Evolutionary conservation across 257 asterid genomes (phyloP).

Genomic region (Nicotiana attenuata): DNA sequence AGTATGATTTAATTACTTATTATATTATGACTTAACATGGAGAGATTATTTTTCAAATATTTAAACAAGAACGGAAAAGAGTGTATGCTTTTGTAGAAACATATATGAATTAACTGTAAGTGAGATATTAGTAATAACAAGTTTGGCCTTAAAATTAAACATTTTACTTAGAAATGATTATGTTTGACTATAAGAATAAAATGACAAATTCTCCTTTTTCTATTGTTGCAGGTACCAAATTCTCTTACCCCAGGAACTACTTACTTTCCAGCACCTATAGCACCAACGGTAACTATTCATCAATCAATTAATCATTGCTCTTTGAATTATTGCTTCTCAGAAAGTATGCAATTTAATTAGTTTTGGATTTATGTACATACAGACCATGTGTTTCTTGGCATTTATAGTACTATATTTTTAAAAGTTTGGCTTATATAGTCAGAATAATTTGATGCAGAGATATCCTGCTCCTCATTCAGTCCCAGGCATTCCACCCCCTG

Average conservation of each 20-base stretch:
- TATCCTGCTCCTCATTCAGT: conserved; percentile 39
- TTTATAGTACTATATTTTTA: neutral
- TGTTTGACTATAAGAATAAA: neutral
- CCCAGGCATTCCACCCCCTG: conserved; percentile 41
- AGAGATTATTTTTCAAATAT: too few relatives aligned
- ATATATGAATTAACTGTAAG: too few relatives aligned
- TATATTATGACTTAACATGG: too few relatives aligned
- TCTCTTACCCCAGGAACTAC: conserved; percentile 54
- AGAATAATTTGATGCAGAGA: conserved; percentile 33
- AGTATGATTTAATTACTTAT: too few relatives aligned
- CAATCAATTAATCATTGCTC: neutral
- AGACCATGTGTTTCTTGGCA: neutral
- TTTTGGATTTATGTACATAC: neutral
- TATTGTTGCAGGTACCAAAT: conserved; percentile 42
- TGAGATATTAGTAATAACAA: neutral
- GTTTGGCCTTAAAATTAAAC: neutral
- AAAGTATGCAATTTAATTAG: neutral
- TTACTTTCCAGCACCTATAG: conserved; percentile 44
- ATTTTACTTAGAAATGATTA: neutral
- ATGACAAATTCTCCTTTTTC: neutral
- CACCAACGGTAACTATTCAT: conserved; percentile 37
- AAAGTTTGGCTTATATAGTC: neutral
- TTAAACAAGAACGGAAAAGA: too few relatives aligned
- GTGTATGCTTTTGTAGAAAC: too few relatives aligned
- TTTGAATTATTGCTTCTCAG: neutral